A percentile compares a stretch with the other conserved stretches of the same genome.
Evolutionary conservation across 2,329 filamentous ascomycete genomes (phyloP).

Genomic region (Ceratocystis destructans): DNA sequence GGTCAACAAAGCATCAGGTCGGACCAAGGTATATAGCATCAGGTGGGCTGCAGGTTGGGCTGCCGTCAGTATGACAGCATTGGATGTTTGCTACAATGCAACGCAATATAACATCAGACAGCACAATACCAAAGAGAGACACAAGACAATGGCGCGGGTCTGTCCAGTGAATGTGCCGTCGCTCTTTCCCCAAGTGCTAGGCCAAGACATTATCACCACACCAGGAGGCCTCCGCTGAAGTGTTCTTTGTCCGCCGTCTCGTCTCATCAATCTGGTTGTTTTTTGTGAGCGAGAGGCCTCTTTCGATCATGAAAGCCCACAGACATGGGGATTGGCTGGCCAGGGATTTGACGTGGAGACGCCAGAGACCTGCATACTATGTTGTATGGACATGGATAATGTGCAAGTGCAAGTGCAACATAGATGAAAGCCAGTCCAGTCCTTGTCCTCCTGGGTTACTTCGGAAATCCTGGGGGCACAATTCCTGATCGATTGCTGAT

Average conservation of each 20-base stretch:
- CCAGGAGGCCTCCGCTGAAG: slow-evolving; percentile 22
- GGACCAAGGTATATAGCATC: too few relatives aligned
- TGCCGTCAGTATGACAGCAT: not conserved
- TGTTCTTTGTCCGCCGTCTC: not conserved
- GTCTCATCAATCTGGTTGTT: not conserved
- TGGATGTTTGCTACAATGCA: not conserved
- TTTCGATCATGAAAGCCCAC: not conserved
- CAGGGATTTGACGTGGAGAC: not conserved
- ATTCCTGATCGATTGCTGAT: not conserved
- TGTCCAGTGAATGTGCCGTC: not conserved
- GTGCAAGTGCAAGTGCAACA: not conserved
- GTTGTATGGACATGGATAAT: not conserved
- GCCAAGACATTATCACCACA: slow-evolving; percentile 21
- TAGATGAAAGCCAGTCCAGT: not conserved
- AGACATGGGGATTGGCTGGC: not conserved
- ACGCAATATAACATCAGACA: not conserved
- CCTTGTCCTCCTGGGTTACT: not conserved
- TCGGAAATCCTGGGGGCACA: not conserved
- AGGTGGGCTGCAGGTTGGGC: not conserved
- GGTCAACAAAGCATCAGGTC: too few relatives aligned
- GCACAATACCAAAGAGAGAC: not conserved
- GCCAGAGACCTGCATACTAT: not conserved
- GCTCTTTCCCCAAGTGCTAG: not conserved
- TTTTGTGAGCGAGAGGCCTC: not conserved
- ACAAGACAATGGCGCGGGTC: not conserved